Evolutionary conservation across 1,284 basidiomycete genomes (phyloP).

Genomic region (Papiliotrema flavescens): DNA sequence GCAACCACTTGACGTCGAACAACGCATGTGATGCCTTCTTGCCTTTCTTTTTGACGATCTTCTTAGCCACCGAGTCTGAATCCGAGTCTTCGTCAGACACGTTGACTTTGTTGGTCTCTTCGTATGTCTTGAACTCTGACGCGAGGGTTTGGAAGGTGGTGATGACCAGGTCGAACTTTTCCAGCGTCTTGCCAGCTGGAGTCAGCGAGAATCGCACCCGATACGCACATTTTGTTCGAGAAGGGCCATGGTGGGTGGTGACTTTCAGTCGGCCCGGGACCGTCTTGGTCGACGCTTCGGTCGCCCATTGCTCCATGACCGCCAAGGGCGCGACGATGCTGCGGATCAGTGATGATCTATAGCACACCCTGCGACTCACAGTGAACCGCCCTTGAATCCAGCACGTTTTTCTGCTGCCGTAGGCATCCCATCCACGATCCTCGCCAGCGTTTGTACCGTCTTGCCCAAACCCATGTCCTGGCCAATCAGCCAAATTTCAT

Average conservation of each 20-base stretch:
- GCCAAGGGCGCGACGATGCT: constrained; percentile 80
- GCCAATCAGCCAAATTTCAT: constrained; percentile 7
- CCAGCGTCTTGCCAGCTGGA: constrained; percentile 60
- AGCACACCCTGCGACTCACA: constrained; percentile 53
- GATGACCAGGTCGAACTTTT: constrained; percentile 66
- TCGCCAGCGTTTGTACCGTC: constrained; percentile 83
- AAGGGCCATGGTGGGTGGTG: constrained; percentile 74
- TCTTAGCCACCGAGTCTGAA: constrained; percentile 18
- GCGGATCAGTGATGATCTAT: constrained; percentile 5
- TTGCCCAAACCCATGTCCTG: constrained; percentile 67
- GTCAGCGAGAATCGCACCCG: constrained; percentile 3
- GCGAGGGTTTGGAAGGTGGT: constrained; percentile 79
- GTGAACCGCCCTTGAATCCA: constrained; percentile 62
- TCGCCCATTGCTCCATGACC: constrained; percentile 86
- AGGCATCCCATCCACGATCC: constrained; percentile 72
- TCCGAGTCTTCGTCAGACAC: constrained; percentile 30
- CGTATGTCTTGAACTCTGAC: constrained; percentile 60
- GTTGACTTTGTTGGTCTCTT: neutral
- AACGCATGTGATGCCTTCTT: constrained; percentile 61
- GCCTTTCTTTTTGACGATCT: constrained; percentile 43
- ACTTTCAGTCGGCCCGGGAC: constrained; percentile 60
- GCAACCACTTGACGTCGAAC: constrained; percentile 76
- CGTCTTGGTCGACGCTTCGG: constrained; percentile 77
- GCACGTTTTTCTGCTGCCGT: constrained; percentile 65
- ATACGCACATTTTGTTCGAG: constrained; percentile 61